Evolutionary conservation across 2,329 filamentous ascomycete genomes (phyloP).

Genomic region (Colletotrichum horii): DNA sequence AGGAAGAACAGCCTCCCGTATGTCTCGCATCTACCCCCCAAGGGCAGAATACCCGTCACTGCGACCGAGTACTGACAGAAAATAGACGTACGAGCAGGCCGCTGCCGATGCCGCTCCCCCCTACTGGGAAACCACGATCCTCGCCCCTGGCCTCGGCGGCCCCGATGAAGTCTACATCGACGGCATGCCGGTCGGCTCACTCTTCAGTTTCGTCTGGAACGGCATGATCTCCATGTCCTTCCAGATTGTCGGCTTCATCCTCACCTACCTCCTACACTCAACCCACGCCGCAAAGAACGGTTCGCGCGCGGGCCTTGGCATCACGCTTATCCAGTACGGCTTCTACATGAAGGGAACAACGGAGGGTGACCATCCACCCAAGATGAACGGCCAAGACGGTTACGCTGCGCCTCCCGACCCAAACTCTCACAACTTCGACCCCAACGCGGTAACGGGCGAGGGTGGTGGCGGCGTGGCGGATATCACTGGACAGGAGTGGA

Average conservation of each 20-base stretch:
- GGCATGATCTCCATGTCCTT: constrained; percentile 98
- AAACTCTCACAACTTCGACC: constrained; percentile 88
- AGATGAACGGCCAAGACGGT: constrained; percentile 57
- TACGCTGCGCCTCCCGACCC: constrained; percentile 81
- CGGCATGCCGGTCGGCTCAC: constrained; percentile 87
- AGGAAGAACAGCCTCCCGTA: constrained; percentile 94
- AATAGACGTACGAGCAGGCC: constrained; percentile 94
- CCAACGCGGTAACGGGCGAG: constrained; percentile 64
- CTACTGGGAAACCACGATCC: constrained; percentile 98
- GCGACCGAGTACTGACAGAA: constrained; percentile 36
- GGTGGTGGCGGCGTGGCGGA: constrained; percentile 51
- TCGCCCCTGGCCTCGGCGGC: constrained; percentile 88
- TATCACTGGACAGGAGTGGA: constrained; percentile 81
- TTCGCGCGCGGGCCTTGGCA: constrained; percentile 89
- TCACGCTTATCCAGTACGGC: constrained; percentile 94
- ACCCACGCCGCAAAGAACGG: constrained; percentile 98
- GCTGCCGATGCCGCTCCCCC: constrained; percentile 94
- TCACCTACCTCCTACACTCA: constrained; percentile 97
- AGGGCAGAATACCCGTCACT: neutral
- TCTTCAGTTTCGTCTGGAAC: constrained; percentile 91
- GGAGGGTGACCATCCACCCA: constrained; percentile 37
- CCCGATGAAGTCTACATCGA: constrained; percentile 96
- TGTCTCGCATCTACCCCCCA: constrained; percentile 39
- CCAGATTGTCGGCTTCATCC: constrained; percentile 93
- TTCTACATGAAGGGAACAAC: constrained; percentile 81